Percentiles rank a stretch among this genome's conserved stretches.
Evolutionary conservation across 2,329 filamentous ascomycete species (phyloP).

Genomic region (Magnaporthiopsis incrustans): DNA sequence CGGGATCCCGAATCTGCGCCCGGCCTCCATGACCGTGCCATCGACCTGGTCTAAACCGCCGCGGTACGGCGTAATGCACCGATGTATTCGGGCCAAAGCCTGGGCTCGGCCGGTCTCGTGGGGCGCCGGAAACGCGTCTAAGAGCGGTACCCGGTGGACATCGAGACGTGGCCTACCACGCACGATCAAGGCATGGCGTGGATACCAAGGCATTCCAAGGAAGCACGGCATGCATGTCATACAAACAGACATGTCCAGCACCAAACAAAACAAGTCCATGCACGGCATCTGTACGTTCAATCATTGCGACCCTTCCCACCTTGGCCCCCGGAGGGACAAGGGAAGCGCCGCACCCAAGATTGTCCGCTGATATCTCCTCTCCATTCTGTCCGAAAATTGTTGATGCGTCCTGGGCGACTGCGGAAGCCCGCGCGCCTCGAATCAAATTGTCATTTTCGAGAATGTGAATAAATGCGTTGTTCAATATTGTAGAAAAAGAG

Average conservation of each 20-base stretch:
- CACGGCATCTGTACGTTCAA: constrained; percentile 34
- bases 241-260: background rate
- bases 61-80: background rate
- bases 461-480: constrained; percentile 43
- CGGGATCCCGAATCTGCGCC: background rate
- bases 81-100: background rate
- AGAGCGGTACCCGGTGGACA: too few relatives aligned
- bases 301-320: constrained; percentile 42
- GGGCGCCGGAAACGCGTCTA: too few relatives aligned
- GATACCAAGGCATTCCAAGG: background rate
- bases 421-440: constrained; percentile 26
- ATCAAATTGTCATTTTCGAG: constrained; percentile 31
- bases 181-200: background rate
- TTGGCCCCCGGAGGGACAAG: constrained; percentile 23
- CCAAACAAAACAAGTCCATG: background rate
- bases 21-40: background rate
- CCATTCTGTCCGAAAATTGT: constrained; percentile 37
- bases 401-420: constrained; percentile 33
- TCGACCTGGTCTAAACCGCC: background rate
- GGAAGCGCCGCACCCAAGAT: constrained; percentile 44
- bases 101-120: background rate
- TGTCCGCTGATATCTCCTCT: constrained; percentile 37
- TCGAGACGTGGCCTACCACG: background rate
- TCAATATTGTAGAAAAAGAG: constrained; percentile 27
- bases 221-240: background rate